These are phyloP conservation scores for Eimeria maxima DNA, from an alignment of 169 alveolate genomes.

Conservation along the genomic window DNA sequence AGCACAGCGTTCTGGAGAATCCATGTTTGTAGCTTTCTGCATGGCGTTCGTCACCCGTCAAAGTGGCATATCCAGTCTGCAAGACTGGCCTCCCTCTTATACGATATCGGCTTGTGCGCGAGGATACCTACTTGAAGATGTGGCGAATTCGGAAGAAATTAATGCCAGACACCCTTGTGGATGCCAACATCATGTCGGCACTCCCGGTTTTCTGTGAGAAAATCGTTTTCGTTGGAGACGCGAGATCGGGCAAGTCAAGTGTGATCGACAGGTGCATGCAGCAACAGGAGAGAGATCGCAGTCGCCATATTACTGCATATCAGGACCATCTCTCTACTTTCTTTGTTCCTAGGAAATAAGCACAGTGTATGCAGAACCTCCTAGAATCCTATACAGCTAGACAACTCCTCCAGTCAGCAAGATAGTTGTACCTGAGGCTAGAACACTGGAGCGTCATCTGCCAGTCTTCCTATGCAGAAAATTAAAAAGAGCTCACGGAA, in stretches of 20 bases:
- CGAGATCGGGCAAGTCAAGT: conserved; percentile 63
- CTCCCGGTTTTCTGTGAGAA: conserved; percentile 52
- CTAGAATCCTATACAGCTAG: neutral
- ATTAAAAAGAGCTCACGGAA: too few species aligned
- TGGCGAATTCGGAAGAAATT: neutral
- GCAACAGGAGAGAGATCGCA: conserved; percentile 18
- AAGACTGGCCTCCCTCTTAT: neutral
- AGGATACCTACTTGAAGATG: neutral
- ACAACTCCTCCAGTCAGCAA: neutral
- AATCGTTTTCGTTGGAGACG: conserved; percentile 58
- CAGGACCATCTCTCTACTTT: neutral
- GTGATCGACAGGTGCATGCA: conserved; percentile 53
- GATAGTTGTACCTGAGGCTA: too few species aligned
- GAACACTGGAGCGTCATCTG: too few species aligned
- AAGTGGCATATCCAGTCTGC: neutral
- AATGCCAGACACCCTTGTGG: neutral
- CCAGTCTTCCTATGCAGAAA: too few species aligned
- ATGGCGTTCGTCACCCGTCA: neutral
- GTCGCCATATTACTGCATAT: neutral
- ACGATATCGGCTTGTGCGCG: neutral
- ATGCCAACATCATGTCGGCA: conserved; percentile 47
- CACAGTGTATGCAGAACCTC: neutral
- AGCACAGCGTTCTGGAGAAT: neutral
- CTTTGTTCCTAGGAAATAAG: neutral
- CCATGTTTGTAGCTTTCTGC: neutral